These are phyloP conservation scores for Chlamydomonas asymmetrica DNA, from an alignment of 139 green algal genomes.

Conservation along the genomic window DNA sequence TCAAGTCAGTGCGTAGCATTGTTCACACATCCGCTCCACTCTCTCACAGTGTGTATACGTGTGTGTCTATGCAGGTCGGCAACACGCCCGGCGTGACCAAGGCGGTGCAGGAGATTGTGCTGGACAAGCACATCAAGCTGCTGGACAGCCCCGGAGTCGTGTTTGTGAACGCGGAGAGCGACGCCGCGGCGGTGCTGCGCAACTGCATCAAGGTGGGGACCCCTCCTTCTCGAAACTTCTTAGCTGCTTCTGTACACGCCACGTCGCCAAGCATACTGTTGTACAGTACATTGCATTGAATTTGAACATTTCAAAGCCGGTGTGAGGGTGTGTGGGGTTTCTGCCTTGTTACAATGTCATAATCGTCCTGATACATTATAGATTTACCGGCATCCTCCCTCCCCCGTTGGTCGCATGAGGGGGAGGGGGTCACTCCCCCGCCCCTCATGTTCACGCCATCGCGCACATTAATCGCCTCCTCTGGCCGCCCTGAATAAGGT, in stretches of 20 bases:
- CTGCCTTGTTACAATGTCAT: no score
- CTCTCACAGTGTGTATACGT: background rate
- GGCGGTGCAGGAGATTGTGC: constrained; percentile 86
- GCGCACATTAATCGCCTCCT: background rate
- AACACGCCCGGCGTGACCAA: constrained; percentile 89
- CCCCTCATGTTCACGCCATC: background rate
- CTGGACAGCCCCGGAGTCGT: constrained; percentile 94
- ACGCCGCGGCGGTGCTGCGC: constrained; percentile 73
- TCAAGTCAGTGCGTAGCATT: no score
- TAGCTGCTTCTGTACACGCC: background rate
- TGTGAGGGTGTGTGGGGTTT: no score
- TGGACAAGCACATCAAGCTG: constrained; percentile 95
- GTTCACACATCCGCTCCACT: background rate
- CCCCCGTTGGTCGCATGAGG: no score
- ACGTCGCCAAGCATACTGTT: no score
- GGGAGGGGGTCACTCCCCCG: background rate
- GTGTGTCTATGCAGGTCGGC: constrained; percentile 69
- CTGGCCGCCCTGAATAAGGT: background rate
- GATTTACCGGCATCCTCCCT: no score
- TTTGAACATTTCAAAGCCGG: no score
- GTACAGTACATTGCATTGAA: no score
- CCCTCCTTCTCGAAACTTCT: constrained; percentile 10
- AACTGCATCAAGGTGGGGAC: constrained; percentile 84
- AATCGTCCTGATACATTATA: no score
- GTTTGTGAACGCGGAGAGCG: constrained; percentile 57